Conservation (phyloP, 108 stramenopile genomes). For the Mediolabrus comicus region DNA sequence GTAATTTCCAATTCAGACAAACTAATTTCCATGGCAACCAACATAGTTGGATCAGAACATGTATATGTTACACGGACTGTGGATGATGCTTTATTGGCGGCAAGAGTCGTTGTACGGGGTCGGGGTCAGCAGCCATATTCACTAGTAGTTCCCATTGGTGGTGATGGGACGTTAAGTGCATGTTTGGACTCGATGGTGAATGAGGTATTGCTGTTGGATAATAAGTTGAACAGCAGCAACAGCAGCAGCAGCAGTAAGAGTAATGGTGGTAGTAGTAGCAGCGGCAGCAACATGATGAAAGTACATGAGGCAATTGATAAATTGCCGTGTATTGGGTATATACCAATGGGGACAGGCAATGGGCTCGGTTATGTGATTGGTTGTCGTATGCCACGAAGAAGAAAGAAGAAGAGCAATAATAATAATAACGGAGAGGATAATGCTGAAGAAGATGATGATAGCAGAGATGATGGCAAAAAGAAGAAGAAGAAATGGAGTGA, state of each 20-base stretch:
- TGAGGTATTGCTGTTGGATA: conserved; percentile 11
- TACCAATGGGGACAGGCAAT: conserved; percentile 76
- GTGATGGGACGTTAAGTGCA: conserved; percentile 70
- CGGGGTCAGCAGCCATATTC: conserved; percentile 12
- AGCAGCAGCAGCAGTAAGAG: neutral
- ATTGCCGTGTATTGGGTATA: conserved; percentile 59
- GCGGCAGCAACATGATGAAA: neutral
- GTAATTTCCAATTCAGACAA: conserved; percentile 19
- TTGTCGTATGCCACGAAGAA: conserved; percentile 20
- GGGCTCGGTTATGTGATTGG: conserved; percentile 67
- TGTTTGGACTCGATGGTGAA: conserved; percentile 53
- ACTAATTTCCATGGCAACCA: conserved; percentile 11
- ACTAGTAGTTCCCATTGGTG: conserved; percentile 65
- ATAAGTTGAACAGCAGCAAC: neutral
- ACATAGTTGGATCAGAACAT: conserved; percentile 35
- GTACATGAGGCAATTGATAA: conserved; percentile 31
- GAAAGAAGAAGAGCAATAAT: neutral
- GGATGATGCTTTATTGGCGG: conserved; percentile 51
- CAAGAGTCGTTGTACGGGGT: conserved; percentile 9
- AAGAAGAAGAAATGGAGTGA: neutral
- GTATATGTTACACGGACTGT: conserved; percentile 56
- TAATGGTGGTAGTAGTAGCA: conserved; percentile 1
- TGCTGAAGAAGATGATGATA: neutral
- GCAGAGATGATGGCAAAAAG: neutral
- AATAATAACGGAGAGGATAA: neutral